Evolutionary conservation across 306 rosid species (phyloP).

Genomic region (Trifolium pratense): DNA sequence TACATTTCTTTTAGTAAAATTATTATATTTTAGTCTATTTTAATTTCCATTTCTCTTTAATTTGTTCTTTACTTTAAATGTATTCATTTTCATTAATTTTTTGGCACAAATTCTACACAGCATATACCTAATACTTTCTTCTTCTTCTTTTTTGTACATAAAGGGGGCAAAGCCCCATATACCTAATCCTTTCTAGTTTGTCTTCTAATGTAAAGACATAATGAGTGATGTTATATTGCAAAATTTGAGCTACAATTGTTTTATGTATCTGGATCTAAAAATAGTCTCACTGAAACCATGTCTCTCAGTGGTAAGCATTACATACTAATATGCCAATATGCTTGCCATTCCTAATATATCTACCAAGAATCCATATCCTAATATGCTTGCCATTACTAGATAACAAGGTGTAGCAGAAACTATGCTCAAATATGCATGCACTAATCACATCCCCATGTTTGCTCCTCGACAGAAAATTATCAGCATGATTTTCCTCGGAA

Average conservation of each 20-base stretch:
- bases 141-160: too few species aligned
- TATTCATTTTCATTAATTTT: too few species aligned
- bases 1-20: too few species aligned
- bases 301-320: neutral
- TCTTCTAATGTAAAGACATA: too few species aligned
- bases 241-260: slow-evolving; percentile 1
- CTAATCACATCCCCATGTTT: slow-evolving; percentile 8
- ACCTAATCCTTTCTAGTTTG: neutral
- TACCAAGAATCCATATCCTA: slow-evolving; percentile 11
- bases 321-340: too few species aligned
- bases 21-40: too few species aligned
- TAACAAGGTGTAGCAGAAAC: slow-evolving; percentile 26
- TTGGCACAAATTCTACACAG: neutral
- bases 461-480: slow-evolving; percentile 10
- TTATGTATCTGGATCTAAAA: slow-evolving; percentile 1
- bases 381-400: slow-evolving; percentile 8
- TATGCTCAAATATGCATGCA: neutral
- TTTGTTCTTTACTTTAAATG: too few species aligned
- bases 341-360: too few species aligned
- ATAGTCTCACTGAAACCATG: slow-evolving; percentile 8
- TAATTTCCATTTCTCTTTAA: neutral
- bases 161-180: too few species aligned
- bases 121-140: too few species aligned
- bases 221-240: too few species aligned
- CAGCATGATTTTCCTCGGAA: slow-evolving; percentile 16